phyloP scores from a whole-genome alignment of 2,329 filamentous ascomycete genomes.

The Dactylellina sp. region DNA sequence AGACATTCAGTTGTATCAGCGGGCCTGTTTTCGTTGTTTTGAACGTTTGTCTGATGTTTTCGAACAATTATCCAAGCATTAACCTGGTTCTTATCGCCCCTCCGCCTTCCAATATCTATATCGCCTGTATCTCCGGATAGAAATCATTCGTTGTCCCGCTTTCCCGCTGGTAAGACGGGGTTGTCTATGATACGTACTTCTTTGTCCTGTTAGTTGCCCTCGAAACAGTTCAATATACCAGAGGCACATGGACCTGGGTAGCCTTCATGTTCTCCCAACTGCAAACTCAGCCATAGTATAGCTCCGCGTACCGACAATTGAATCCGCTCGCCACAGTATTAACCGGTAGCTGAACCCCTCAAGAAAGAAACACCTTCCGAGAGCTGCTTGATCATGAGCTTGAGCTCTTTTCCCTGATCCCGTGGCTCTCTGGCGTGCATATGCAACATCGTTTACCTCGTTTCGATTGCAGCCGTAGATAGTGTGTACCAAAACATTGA shows the following conservation, averaged over 20 bases:
- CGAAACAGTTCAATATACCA: constrained; percentile 13
- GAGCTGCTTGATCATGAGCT: constrained; percentile 7
- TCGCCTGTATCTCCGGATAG: background rate
- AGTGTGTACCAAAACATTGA: constrained; percentile 1
- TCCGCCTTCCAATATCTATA: constrained; percentile 14
- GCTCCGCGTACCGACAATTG: constrained; percentile 28
- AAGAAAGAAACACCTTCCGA: constrained; percentile 22
- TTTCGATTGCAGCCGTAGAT: constrained; percentile 35
- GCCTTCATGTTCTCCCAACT: background rate
- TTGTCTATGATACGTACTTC: constrained; percentile 12
- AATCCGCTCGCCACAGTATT: constrained; percentile 27
- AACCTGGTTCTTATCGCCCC: constrained; percentile 10
- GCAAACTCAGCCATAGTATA: constrained; percentile 18
- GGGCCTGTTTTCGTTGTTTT: constrained; percentile 24
- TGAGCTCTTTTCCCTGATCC: constrained; percentile 15
- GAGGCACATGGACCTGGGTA: background rate
- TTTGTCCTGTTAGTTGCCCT: constrained; percentile 8
- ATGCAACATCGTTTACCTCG: constrained; percentile 37
- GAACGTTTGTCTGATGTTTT: constrained; percentile 30
- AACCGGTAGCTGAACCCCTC: constrained; percentile 30
- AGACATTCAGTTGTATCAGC: constrained; percentile 16
- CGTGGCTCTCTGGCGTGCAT: constrained; percentile 43
- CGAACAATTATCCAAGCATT: constrained; percentile 16
- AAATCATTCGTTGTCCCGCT: constrained; percentile 19
- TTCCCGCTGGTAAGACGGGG: constrained; percentile 10